phyloP scores from a whole-genome alignment of 257 asterid genomes.

The Salvia rosmarinus region DNA sequence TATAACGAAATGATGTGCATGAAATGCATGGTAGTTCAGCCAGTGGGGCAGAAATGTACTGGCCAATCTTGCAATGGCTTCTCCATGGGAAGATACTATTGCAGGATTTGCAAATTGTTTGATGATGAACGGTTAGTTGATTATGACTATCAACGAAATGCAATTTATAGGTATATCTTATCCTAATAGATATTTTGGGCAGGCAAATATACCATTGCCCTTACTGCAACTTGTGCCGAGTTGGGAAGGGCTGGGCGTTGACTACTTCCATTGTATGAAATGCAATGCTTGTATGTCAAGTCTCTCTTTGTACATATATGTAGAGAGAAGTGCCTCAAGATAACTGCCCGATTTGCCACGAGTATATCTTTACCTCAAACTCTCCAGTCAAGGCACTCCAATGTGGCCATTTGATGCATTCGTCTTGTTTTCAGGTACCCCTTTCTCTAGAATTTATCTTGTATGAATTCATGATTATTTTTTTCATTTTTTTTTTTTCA shows the following conservation, averaged over 20 bases:
- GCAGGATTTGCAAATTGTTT: constrained; percentile 78
- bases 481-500: neutral
- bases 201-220: constrained; percentile 94
- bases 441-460: constrained; percentile 13
- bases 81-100: constrained; percentile 80
- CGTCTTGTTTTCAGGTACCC: constrained; percentile 80
- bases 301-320: constrained; percentile 69
- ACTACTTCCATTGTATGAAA: constrained; percentile 86
- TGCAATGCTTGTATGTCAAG: constrained; percentile 92
- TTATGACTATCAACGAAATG: neutral
- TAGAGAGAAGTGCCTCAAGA: constrained; percentile 87
- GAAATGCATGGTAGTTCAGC: constrained; percentile 77
- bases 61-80: constrained; percentile 59
- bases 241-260: constrained; percentile 82
- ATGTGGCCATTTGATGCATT: constrained; percentile 93
- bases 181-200: constrained; percentile 50
- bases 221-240: constrained; percentile 89
- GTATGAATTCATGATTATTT: neutral
- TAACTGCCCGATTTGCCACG: constrained; percentile 90
- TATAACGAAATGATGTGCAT: constrained; percentile 82
- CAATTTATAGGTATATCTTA: neutral
- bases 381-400: constrained; percentile 82
- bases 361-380: constrained; percentile 72
- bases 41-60: constrained; percentile 59
- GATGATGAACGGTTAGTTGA: constrained; percentile 76